phyloP scores from a whole-genome alignment of 495 filamentous ascomycete species.

The Trichoderma gamsii region DNA sequence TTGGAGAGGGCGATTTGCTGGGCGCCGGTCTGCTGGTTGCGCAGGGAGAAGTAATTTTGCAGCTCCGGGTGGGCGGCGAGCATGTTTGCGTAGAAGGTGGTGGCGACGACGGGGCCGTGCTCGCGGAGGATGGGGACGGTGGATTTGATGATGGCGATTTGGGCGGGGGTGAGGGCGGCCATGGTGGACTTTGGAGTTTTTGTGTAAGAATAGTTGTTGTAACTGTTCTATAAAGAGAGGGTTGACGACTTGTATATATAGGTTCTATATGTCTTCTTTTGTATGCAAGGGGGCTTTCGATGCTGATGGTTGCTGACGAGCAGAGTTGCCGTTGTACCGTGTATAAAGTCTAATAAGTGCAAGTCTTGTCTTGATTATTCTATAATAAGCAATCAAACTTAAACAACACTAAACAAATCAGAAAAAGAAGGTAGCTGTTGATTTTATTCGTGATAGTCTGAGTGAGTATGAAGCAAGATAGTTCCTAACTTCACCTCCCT shows the following conservation, averaged over 20 bases:
- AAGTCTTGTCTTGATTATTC: no score
- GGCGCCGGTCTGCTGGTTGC: constrained; percentile 58
- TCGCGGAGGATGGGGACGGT: constrained; percentile 58
- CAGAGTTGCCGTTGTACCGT: no score
- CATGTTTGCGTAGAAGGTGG: constrained; percentile 63
- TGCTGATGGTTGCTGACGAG: no score
- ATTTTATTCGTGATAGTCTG: no score
- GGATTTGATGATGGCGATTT: constrained; percentile 51
- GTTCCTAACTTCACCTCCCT: not conserved
- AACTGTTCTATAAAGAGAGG: not conserved
- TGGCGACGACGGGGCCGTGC: constrained; percentile 61
- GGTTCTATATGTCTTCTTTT: not conserved
- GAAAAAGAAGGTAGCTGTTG: no score
- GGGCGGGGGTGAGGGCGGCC: constrained; percentile 33
- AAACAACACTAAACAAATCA: no score
- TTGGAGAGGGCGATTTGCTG: constrained; percentile 61
- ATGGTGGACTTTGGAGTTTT: not conserved
- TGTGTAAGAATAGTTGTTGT: not conserved
- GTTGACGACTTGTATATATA: not conserved
- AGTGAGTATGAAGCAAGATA: no score
- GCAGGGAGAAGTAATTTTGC: constrained; percentile 59
- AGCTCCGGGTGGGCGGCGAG: constrained; percentile 55
- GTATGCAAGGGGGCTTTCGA: not conserved
- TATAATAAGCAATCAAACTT: no score
- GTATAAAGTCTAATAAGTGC: no score